Percentiles rank a stretch among this genome's conserved stretches.
These are phyloP conservation scores for Canavalia gladiata DNA, from an alignment of 306 rosid species.

Conservation along the genomic window DNA sequence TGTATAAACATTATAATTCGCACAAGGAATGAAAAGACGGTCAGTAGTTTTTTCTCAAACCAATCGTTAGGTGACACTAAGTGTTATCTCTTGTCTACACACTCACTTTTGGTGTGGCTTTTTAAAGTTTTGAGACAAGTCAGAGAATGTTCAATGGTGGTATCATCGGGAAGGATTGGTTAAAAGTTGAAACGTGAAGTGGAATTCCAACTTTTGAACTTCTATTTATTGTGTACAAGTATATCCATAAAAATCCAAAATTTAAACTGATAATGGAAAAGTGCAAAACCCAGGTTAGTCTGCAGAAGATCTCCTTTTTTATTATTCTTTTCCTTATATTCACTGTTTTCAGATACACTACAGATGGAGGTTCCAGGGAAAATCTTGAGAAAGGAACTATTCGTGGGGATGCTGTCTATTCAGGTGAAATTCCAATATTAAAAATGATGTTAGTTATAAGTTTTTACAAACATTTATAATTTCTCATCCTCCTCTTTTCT, in stretches of 20 bases:
- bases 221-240: slow-evolving; percentile 4
- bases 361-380: slow-evolving; percentile 94
- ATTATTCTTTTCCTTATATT: slow-evolving; percentile 34
- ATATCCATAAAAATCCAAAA: not conserved
- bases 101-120: not conserved
- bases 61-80: not conserved
- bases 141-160: slow-evolving; percentile 4
- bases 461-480: slow-evolving; percentile 26
- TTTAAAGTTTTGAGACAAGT: slow-evolving; percentile 19
- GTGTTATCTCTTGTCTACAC: slow-evolving; percentile 7
- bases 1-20: slow-evolving; percentile 7
- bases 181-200: slow-evolving; percentile 27
- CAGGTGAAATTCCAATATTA: slow-evolving; percentile 63
- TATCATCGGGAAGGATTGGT: slow-evolving; percentile 21
- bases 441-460: slow-evolving; percentile 15
- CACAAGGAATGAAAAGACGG: not conserved
- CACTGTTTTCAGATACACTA: slow-evolving; percentile 74
- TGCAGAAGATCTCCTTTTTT: slow-evolving; percentile 17
- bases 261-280: not conserved
- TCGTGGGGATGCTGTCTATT: slow-evolving; percentile 76
- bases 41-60: slow-evolving; percentile 7
- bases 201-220: slow-evolving; percentile 34
- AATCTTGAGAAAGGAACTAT: slow-evolving; percentile 89
- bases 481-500: not conserved
- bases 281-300: slow-evolving; percentile 2